phyloP scores from a whole-genome alignment of 441 rosid genomes.

The Melianthus villosus region DNA sequence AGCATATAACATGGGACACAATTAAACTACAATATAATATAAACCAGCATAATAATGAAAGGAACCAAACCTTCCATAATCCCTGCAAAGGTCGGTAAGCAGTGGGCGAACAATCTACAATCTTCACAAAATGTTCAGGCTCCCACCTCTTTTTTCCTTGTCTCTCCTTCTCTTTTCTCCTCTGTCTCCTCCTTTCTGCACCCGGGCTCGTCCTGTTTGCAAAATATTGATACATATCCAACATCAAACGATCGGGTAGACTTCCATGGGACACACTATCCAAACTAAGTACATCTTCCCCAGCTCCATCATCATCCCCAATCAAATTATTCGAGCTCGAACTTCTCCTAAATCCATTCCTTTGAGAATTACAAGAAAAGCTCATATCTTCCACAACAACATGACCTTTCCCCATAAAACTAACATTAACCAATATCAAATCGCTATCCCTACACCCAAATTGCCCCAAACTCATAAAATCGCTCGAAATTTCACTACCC shows the following conservation, averaged over 20 bases:
- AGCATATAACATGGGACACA: too few species aligned
- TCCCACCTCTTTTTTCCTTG: conserved; percentile 56
- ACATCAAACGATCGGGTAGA: conserved; percentile 34
- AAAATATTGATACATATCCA: conserved; percentile 60
- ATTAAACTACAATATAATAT: too few species aligned
- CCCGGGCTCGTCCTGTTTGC: conserved; percentile 66
- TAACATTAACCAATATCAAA: conserved; percentile 46
- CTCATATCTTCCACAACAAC: conserved; percentile 54
- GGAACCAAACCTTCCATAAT: conserved; percentile 59
- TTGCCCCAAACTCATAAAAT: conserved; percentile 10
- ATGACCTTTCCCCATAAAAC: conserved; percentile 52
- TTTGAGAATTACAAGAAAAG: conserved; percentile 9
- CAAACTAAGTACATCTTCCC: conserved; percentile 19
- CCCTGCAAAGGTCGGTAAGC: conserved; percentile 65
- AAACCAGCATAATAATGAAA: background rate
- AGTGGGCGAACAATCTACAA: conserved; percentile 52
- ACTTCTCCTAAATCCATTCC: conserved; percentile 16
- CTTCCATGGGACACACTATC: conserved; percentile 21
- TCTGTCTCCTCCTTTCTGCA: conserved; percentile 57
- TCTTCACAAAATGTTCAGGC: conserved; percentile 69
- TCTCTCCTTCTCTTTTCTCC: conserved; percentile 68
- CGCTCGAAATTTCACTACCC: conserved; percentile 12
- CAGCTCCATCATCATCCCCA: conserved; percentile 11
- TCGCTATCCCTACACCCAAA: conserved; percentile 20
- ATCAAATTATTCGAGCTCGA: conserved; percentile 25